phyloP scores from a whole-genome alignment of 2,329 filamentous ascomycete species.

The Westerdykella sp. region DNA sequence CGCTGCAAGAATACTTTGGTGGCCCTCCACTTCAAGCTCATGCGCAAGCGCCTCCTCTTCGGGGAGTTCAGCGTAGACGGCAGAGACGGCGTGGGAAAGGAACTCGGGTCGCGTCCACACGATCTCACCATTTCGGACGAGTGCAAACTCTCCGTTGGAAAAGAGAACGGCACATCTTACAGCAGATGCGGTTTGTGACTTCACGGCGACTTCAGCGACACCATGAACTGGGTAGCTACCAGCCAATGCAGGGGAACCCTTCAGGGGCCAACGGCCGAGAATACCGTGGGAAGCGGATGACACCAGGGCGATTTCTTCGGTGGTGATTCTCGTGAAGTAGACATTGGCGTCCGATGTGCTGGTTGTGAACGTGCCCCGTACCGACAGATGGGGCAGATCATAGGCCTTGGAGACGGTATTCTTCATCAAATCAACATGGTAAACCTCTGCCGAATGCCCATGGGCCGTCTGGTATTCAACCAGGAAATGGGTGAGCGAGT shows the following conservation, averaged over 20 bases:
- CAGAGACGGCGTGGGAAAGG: conserved; percentile 70
- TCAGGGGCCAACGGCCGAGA: conserved; percentile 66
- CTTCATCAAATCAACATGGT: conserved; percentile 69
- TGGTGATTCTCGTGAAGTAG: conserved; percentile 78
- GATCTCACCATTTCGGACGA: conserved; percentile 74
- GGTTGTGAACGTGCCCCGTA: conserved; percentile 68
- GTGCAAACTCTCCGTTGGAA: conserved; percentile 66
- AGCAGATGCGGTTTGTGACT: conserved; percentile 61
- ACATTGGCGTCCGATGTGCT: conserved; percentile 74
- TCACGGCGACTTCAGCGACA: conserved; percentile 76
- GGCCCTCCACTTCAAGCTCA: conserved; percentile 77
- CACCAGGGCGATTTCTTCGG: conserved; percentile 65
- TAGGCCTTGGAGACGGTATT: conserved; percentile 70
- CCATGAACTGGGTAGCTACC: conserved; percentile 53
- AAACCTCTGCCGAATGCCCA: conserved; percentile 78
- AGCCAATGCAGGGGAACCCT: conserved; percentile 32
- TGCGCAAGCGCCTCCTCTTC: conserved; percentile 68
- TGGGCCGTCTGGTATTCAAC: conserved; percentile 68
- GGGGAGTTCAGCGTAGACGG: conserved; percentile 72
- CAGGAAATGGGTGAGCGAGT: conserved; percentile 74
- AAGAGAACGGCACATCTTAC: conserved; percentile 68
- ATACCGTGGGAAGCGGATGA: conserved; percentile 72
- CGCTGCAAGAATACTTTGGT: conserved; percentile 72
- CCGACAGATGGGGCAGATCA: conserved; percentile 64
- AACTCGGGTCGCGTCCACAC: conserved; percentile 80